Conservation (phyloP, 2,329 filamentous ascomycete species). For the Pseudogymnoascus sp. region DNA sequence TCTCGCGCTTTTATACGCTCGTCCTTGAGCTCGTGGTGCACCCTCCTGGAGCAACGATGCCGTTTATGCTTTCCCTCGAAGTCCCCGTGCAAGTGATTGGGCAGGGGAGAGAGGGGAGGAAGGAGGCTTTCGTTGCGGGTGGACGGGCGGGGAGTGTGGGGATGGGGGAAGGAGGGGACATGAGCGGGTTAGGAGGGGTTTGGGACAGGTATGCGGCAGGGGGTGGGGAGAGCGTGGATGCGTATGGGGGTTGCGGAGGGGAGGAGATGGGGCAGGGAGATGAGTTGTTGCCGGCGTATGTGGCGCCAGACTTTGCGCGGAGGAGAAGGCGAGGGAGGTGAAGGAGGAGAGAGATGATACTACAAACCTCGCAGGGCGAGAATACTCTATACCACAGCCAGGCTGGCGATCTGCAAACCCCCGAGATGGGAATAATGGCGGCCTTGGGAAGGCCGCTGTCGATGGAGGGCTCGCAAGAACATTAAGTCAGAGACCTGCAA, state of each 20-base stretch:
- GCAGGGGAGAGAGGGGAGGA: neutral
- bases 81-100: neutral
- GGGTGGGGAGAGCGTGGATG: neutral
- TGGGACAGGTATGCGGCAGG: neutral
- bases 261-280: neutral
- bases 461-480: neutral
- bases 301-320: neutral
- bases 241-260: neutral
- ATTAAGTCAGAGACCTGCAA: neutral
- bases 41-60: neutral
- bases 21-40: slow-evolving; percentile 35
- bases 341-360: neutral
- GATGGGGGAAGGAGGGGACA: neutral
- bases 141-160: neutral
- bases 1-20: slow-evolving; percentile 56
- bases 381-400: neutral
- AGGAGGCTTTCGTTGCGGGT: neutral
- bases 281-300: neutral
- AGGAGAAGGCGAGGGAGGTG: neutral
- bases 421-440: neutral
- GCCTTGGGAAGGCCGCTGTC: too few relatives aligned
- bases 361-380: neutral
- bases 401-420: neutral
- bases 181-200: neutral
- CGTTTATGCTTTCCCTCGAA: neutral